A percentile compares a stretch with the other conserved stretches of the same genome.
phyloP scores from a whole-genome alignment of 1,139 yeast species.

The Kurtzmaniella quercitrusa region DNA sequence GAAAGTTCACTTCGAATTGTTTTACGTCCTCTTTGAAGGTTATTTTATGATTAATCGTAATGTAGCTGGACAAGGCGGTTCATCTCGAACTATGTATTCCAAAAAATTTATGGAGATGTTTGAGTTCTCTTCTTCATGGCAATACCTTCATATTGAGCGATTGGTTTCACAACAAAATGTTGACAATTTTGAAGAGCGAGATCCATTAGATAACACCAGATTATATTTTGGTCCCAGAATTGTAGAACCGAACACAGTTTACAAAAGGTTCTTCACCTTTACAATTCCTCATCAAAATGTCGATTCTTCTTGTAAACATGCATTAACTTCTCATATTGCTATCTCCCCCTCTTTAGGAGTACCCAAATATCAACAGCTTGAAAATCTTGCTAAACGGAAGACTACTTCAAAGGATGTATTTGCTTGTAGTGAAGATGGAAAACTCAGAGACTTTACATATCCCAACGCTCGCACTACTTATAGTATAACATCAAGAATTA shows the following conservation, averaged over 20 bases:
- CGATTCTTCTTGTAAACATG: conserved; percentile 40
- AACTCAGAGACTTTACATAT: conserved; percentile 32
- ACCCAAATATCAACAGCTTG: conserved; percentile 1
- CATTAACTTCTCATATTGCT: conserved; percentile 30
- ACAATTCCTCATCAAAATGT: conserved; percentile 37
- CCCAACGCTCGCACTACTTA: conserved; percentile 35
- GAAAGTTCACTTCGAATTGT: conserved; percentile 36
- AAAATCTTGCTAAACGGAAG: not conserved
- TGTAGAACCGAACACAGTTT: conserved; percentile 35
- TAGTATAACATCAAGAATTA: conserved; percentile 38
- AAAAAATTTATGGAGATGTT: conserved; percentile 38
- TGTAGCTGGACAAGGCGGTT: conserved; percentile 23
- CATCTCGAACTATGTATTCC: conserved; percentile 21
- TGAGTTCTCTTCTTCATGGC: conserved; percentile 40
- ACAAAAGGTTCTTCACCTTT: conserved; percentile 41
- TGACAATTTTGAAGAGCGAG: conserved; percentile 26
- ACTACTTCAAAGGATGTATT: not conserved
- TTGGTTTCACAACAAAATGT: conserved; percentile 21
- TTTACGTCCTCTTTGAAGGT: conserved; percentile 40
- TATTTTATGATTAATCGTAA: conserved; percentile 20
- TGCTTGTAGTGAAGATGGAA: conserved; percentile 2
- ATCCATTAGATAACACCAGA: conserved; percentile 37
- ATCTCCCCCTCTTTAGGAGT: conserved; percentile 38
- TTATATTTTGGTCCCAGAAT: conserved; percentile 32
- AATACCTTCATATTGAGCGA: conserved; percentile 26